A percentile compares a stretch with the other conserved stretches of the same genome.
Conservation (phyloP, 768 basidiomycete genomes). For the Zangia roseola region DNA sequence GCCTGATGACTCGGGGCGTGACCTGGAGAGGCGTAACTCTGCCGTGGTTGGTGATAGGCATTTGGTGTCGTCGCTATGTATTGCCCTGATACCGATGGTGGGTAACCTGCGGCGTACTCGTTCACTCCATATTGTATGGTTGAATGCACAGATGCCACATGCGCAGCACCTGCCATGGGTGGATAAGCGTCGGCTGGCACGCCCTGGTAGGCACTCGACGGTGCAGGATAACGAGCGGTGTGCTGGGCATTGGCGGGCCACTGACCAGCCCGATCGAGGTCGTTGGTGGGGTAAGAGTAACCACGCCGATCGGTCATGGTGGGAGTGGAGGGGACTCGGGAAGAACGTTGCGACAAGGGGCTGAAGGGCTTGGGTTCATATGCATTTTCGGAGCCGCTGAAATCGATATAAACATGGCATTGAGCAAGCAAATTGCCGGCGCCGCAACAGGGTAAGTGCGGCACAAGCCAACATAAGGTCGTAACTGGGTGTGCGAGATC, state of each 20-base stretch:
- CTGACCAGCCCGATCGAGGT: slow-evolving; percentile 21
- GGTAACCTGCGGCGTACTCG: slow-evolving; percentile 20
- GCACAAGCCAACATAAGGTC: slow-evolving; percentile 30
- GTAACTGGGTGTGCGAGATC: slow-evolving; percentile 32
- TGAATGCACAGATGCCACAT: slow-evolving; percentile 21
- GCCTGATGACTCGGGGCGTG: slow-evolving; percentile 26
- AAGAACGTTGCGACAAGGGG: slow-evolving; percentile 6
- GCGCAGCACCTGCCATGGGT: slow-evolving; percentile 9
- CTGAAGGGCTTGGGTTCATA: slow-evolving; percentile 30
- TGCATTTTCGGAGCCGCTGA: slow-evolving; percentile 33
- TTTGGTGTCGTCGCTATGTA: slow-evolving; percentile 16
- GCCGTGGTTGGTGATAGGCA: slow-evolving; percentile 26
- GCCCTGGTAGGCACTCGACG: slow-evolving; percentile 21
- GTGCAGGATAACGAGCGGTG: slow-evolving; percentile 23
- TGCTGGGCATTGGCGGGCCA: slow-evolving; percentile 24
- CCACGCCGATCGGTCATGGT: slow-evolving; percentile 32
- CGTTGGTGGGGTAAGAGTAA: slow-evolving; percentile 23
- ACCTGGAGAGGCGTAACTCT: slow-evolving; percentile 24
- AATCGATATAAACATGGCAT: slow-evolving; percentile 25
- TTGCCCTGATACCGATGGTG: slow-evolving; percentile 18
- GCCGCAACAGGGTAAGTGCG: slow-evolving; percentile 31
- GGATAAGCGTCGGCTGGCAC: slow-evolving; percentile 20
- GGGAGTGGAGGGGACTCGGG: slow-evolving; percentile 4
- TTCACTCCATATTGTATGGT: slow-evolving; percentile 22
- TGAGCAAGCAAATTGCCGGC: slow-evolving; percentile 32